Percentiles rank a stretch among this genome's conserved stretches.
Conservation (phyloP, 2,329 filamentous ascomycete species). For the Alternaria ventricosa region DNA sequence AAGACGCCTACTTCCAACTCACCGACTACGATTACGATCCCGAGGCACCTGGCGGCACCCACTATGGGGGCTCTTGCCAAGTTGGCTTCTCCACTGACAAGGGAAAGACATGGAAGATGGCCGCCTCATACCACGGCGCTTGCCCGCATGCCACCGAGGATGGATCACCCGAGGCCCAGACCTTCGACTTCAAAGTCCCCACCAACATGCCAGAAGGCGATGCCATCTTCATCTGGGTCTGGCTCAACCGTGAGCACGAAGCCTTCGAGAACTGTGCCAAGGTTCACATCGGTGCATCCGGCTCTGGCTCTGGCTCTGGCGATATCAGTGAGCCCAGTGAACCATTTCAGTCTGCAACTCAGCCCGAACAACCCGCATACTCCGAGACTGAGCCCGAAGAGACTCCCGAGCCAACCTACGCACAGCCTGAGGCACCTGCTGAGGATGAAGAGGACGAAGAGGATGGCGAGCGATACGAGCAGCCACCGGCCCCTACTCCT, state of each 20-base stretch:
- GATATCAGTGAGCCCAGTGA: constrained; percentile 7
- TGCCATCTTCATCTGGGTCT: constrained; percentile 57
- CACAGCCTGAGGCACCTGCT: constrained; percentile 9
- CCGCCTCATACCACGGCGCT: constrained; percentile 55
- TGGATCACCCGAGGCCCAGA: constrained; percentile 50
- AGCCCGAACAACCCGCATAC: constrained; percentile 16
- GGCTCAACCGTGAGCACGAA: constrained; percentile 57
- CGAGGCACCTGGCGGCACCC: constrained; percentile 46
- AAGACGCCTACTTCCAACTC: constrained; percentile 49
- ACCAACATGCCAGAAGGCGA: constrained; percentile 51
- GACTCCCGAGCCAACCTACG: constrained; percentile 3
- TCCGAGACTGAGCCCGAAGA: constrained; percentile 18
- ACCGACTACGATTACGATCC: constrained; percentile 44
- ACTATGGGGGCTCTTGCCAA: constrained; percentile 57
- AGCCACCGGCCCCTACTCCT: not conserved
- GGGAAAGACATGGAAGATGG: constrained; percentile 54
- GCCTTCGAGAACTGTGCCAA: constrained; percentile 55
- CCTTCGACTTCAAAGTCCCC: constrained; percentile 55
- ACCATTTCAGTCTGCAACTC: constrained; percentile 17
- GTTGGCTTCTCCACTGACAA: constrained; percentile 54
- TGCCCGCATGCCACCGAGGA: constrained; percentile 52
- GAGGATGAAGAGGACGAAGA: not conserved
- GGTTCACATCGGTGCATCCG: constrained; percentile 48
- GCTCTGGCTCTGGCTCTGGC: constrained; percentile 22
- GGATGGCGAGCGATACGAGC: constrained; percentile 1